Evolutionary conservation across 805 yeast species (phyloP).

Genomic region (Brettanomyces sp.): DNA sequence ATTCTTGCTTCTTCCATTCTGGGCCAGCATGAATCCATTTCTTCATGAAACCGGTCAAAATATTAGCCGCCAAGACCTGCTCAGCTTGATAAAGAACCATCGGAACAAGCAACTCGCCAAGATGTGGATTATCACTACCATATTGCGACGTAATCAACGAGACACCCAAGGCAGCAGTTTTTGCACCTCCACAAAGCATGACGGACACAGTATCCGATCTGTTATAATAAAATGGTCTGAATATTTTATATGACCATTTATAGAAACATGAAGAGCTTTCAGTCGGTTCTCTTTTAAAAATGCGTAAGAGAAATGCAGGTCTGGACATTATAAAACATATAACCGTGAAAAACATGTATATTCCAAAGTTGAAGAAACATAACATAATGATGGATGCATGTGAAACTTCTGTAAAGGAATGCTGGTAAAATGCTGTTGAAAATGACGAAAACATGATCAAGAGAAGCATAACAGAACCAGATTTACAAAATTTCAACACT

Average conservation of each 20-base stretch:
- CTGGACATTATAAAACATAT: constrained; percentile 54
- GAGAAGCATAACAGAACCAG: constrained; percentile 72
- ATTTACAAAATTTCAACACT: constrained; percentile 54
- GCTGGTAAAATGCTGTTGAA: constrained; percentile 78
- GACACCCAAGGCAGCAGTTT: constrained; percentile 88
- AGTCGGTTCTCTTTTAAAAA: constrained; percentile 40
- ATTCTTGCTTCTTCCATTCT: constrained; percentile 7
- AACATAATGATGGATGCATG: constrained; percentile 61
- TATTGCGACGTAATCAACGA: constrained; percentile 59
- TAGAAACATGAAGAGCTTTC: constrained; percentile 36
- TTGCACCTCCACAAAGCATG: constrained; percentile 86
- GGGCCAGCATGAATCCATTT: constrained; percentile 49
- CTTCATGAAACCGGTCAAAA: constrained; percentile 56
- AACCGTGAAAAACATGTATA: constrained; percentile 66
- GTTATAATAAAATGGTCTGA: constrained; percentile 62
- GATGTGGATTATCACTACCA: constrained; percentile 47
- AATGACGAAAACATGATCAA: constrained; percentile 54
- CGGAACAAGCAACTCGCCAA: constrained; percentile 72
- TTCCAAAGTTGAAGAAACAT: constrained; percentile 75
- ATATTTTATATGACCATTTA: constrained; percentile 30
- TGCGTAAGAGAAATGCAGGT: constrained; percentile 36
- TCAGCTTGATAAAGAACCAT: constrained; percentile 80
- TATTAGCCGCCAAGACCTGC: constrained; percentile 76
- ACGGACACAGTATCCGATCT: constrained; percentile 68
- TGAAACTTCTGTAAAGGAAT: constrained; percentile 51